Base-by-base conservation (phyloP, 2,329 filamentous ascomycete species). In the Sarocladium oryzae region DNA sequence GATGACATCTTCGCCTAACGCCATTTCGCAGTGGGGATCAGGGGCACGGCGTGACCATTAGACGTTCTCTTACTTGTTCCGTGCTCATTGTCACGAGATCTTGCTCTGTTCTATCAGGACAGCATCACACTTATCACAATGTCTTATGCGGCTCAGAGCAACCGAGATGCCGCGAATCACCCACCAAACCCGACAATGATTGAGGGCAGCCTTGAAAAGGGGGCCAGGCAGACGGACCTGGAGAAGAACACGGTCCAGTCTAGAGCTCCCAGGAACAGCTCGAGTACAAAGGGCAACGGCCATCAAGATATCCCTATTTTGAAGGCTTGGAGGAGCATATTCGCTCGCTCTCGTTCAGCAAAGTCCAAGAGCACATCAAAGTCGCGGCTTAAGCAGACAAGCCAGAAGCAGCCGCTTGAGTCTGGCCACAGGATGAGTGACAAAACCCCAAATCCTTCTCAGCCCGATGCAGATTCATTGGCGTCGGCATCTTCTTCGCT, bases 241-340 rank as follows among this genome's bases (percentile, higher is more conserved):
- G n/a, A n/a, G n/a, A n/a, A n/a, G n/a, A 28, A 20, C 10, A 28
- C 23, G 7, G 40, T 16, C 9, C 13, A n/a, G n/a, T 13, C 13
- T 3, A 8, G 4, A 21, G n/a, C 20, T 8, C n/a, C 8, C n/a
- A 21, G 15, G 11, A 30, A 3, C 13, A 28, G 9, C 40, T n/a
- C 21, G 23, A 45, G n/a, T 23, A 23, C 15, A 20, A 45, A 45
- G 21, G 13, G 20, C 5, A 26, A 26, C 18, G 21, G 63, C 32
- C 41, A 51, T 4, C 53, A 57, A 36, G 52, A 60, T 38, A 60
- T 41, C 10, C 48, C 55, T 26, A 53, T 62, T 35, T 55, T 65
- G 33, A 57, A 62, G 35, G 58, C 58, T 2, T 69, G 66, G 66
- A 64, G 58, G 53, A 61, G 56, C 24, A 56, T 61, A 4, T 58